Base-by-base conservation (phyloP, 306 rosid genomes). In the Cyamopsis tetragonoloba region DNA sequence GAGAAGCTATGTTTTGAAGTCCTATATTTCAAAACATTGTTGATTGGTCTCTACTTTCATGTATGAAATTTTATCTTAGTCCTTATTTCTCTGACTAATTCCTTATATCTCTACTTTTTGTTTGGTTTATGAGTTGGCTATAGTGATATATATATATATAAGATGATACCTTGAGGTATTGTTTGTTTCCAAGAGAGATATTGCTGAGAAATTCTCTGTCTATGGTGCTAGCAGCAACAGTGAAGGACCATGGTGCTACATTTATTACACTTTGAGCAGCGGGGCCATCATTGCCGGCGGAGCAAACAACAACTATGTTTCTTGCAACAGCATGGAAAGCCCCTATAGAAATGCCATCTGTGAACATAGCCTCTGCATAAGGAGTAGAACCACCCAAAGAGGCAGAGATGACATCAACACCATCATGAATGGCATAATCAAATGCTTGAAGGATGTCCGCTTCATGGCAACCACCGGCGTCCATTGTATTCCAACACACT, bases 391-490 rank as follows among this genome's bases (percentile, higher is more conserved):
- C 82, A 12, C 93, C 96, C 0, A 86, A 0, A 9, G 96, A 86
- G 10, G 66, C 46, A 0, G 92, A 86, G 24, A 86, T 56, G 24
- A 89, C 82, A 56, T 86, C 87, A 49, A 83, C 96, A 13, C 93
- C 85, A 30, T 89, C 96, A 14, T 51, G 1, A 14, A 84, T 84
- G 12, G 96, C 96, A 38, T 83, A 51, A 9, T 89, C 93, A 23
- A 89, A 75, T 11, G 75, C 97, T 1, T 81, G 85, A 10, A 91
- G 5, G 9, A 86, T 71, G 28, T 91, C 96, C 0, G 96, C 88
- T 35, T 80, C 91, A 6, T 53, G 83, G 81, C 97, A 91, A 11
- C 44, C 37, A 5, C 62, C 59, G 0, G 4, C 58, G 2, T 66
- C 17, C 2, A 4, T 8, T 3, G 14, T 65, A 0, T 79, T 80